Evolutionary conservation across 768 basidiomycete genomes (phyloP).

Genomic region (Tulasnella sp.): DNA sequence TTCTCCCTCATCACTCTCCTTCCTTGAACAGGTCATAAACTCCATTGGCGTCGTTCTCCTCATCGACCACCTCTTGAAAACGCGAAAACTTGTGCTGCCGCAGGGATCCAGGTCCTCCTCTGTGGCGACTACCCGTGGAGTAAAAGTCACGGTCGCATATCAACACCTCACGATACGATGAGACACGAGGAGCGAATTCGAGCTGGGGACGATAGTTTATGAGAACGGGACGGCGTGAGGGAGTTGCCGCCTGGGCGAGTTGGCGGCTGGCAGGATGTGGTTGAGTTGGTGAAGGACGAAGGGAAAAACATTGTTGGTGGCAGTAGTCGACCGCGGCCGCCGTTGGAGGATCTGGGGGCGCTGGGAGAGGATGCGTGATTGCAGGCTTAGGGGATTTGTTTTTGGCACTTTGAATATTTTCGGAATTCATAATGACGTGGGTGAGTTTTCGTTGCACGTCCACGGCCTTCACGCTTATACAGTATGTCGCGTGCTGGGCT

Average conservation of each 20-base stretch:
- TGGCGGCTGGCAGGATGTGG: background rate
- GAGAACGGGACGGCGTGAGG: conserved; percentile 1
- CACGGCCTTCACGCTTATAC: no score
- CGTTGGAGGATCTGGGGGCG: conserved; percentile 1
- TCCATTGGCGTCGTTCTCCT: background rate
- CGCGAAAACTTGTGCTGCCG: background rate
- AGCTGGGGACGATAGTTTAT: conserved; percentile 6
- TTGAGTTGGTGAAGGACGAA: background rate
- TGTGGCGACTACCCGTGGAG: conserved; percentile 7
- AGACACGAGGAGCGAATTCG: conserved; percentile 3
- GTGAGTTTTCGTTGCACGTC: no score
- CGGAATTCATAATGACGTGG: no score
- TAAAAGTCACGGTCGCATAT: background rate
- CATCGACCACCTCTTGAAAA: conserved; percentile 17
- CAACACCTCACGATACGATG: background rate
- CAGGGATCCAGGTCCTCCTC: conserved; percentile 6
- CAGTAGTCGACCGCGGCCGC: background rate
- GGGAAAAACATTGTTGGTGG: background rate
- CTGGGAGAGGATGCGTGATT: conserved; percentile 5
- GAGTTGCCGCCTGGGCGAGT: background rate
- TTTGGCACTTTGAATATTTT: no score
- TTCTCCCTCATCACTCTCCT: background rate
- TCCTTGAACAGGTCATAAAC: background rate
- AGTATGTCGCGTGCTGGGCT: no score
- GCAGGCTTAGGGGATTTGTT: background rate